These are phyloP conservation scores for Lunularia cruciata DNA, from an alignment of 225 moss, liverwort and hornwort genomes.

Conservation along the genomic window DNA sequence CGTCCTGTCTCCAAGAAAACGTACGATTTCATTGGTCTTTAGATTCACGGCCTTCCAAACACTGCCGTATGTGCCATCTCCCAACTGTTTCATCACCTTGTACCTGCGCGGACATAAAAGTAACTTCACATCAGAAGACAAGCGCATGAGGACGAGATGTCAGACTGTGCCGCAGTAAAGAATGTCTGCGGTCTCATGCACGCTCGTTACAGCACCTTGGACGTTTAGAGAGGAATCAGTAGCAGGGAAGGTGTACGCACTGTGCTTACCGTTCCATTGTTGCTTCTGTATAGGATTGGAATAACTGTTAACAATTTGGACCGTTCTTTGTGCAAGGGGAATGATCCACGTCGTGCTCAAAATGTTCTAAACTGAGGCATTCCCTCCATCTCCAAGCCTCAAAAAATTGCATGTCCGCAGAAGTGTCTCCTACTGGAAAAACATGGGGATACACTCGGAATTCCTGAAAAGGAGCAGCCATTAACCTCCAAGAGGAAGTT, in stretches of 20 bases:
- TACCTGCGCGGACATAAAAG: conserved; percentile 39
- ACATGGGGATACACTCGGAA: conserved; percentile 73
- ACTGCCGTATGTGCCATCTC: conserved; percentile 74
- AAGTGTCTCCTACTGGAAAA: conserved; percentile 75
- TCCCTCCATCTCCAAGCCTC: conserved; percentile 56
- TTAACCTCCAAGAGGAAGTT: conserved; percentile 79
- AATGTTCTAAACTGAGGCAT: conserved; percentile 77
- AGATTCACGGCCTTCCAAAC: conserved; percentile 79
- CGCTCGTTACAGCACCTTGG: not conserved
- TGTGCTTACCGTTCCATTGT: conserved; percentile 77
- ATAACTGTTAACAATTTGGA: conserved; percentile 61
- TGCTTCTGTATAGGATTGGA: conserved; percentile 48
- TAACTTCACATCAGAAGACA: not conserved
- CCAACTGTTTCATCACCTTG: conserved; percentile 70
- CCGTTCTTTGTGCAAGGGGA: conserved; percentile 54
- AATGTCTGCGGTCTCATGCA: no score
- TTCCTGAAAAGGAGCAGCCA: conserved; percentile 82
- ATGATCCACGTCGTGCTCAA: conserved; percentile 63
- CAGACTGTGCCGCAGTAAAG: no score
- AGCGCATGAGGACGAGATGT: not conserved
- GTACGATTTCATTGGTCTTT: conserved; percentile 60
- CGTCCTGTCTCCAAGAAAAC: no score
- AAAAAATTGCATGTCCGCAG: conserved; percentile 60
- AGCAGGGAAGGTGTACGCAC: not conserved
- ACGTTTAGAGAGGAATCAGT: not conserved